Conservation (phyloP, 306 rosid genomes). For the Cicer arietinum region DNA sequence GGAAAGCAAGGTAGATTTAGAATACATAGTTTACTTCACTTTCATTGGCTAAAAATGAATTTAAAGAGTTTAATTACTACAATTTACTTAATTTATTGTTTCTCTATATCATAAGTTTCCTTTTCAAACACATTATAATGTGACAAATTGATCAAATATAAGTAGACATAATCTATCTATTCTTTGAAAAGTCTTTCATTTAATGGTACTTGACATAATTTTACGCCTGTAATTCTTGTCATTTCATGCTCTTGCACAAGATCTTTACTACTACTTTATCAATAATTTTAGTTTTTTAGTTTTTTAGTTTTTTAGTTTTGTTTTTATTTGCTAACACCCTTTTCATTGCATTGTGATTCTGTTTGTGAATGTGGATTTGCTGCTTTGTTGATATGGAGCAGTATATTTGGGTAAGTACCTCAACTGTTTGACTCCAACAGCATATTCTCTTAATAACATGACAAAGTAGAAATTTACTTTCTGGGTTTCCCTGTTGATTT, state of each 20-base stretch:
- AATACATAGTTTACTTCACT: conserved; percentile 3
- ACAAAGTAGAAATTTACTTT: conserved; percentile 15
- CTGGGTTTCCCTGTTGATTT: conserved; percentile 3
- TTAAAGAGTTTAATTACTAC: too few species aligned
- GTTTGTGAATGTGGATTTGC: conserved; percentile 34
- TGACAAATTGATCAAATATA: too few species aligned
- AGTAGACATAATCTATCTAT: too few species aligned
- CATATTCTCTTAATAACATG: not conserved
- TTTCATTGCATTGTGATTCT: conserved; percentile 37
- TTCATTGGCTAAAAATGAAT: not conserved
- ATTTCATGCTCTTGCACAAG: not conserved
- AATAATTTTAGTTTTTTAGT: not conserved
- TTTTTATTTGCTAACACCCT: conserved; percentile 36
- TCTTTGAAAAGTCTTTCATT: too few species aligned
- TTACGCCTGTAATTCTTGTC: not conserved
- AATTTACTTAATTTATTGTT: too few species aligned
- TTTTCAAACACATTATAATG: too few species aligned
- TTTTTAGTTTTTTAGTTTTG: not conserved
- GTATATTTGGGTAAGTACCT: conserved; percentile 75
- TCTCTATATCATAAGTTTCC: too few species aligned
- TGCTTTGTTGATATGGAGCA: conserved; percentile 53
- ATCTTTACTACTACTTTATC: not conserved
- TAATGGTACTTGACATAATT: not conserved
- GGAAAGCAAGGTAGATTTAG: conserved; percentile 82
- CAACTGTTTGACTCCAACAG: conserved; percentile 17